These are phyloP conservation scores for Arthrobotrys sphaeroides DNA, from an alignment of 2,329 filamentous ascomycete genomes.

Conservation along the genomic window DNA sequence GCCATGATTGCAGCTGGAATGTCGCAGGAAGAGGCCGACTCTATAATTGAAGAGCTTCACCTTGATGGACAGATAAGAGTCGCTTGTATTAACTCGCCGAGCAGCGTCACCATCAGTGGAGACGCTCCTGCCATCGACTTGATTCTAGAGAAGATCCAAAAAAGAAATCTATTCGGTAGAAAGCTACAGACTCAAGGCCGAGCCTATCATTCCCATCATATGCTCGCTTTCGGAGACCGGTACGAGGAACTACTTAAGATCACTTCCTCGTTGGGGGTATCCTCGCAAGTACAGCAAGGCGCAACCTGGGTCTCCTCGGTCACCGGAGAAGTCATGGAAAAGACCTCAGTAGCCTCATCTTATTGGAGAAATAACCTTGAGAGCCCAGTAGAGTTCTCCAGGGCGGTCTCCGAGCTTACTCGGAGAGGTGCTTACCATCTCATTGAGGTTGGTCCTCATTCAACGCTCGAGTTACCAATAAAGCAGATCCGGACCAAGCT, in stretches of 20 bases:
- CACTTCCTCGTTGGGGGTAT: background rate
- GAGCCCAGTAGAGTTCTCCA: slow-evolving; percentile 60
- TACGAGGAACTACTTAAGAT: background rate
- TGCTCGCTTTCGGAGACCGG: slow-evolving; percentile 55
- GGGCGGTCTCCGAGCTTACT: slow-evolving; percentile 57
- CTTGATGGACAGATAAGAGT: background rate
- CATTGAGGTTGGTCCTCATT: slow-evolving; percentile 55
- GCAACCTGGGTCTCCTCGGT: slow-evolving; percentile 53
- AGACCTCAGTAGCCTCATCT: slow-evolving; percentile 54
- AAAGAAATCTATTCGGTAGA: background rate
- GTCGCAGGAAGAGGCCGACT: slow-evolving; percentile 58
- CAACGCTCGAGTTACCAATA: slow-evolving; percentile 54
- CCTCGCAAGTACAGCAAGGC: slow-evolving; percentile 52
- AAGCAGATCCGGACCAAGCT: slow-evolving; percentile 22
- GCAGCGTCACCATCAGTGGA: slow-evolving; percentile 58
- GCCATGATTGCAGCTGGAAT: slow-evolving; percentile 62
- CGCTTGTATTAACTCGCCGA: slow-evolving; percentile 57
- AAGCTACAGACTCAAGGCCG: slow-evolving; percentile 13
- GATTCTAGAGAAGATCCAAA: slow-evolving; percentile 56
- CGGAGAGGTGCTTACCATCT: slow-evolving; percentile 3
- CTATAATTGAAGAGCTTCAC: background rate
- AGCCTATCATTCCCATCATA: slow-evolving; percentile 64
- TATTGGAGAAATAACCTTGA: slow-evolving; percentile 60
- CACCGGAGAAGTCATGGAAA: slow-evolving; percentile 55
- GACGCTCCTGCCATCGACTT: slow-evolving; percentile 54